Percentiles rank a stretch among this genome's conserved stretches.
Evolutionary conservation across 805 yeast species (phyloP).

Genomic region (Saccharomyces eubayanus): DNA sequence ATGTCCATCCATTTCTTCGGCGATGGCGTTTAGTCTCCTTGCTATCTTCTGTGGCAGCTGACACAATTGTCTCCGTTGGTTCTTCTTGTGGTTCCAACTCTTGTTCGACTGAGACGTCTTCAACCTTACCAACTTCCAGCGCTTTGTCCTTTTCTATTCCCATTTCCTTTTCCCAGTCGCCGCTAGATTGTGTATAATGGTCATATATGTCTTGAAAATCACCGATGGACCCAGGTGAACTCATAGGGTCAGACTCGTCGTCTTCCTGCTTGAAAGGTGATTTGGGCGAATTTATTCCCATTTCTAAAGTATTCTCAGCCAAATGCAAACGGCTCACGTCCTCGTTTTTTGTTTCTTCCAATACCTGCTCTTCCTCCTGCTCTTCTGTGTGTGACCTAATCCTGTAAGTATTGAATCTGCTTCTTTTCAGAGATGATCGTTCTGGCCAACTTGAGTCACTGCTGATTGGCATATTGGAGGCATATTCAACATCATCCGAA

Average conservation of each 20-base stretch:
- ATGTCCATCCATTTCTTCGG: slow-evolving; percentile 13
- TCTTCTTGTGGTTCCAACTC: neutral
- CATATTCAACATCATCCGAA: slow-evolving; percentile 18
- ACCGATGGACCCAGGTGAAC: slow-evolving; percentile 4
- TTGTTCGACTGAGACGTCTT: neutral
- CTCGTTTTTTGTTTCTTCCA: neutral
- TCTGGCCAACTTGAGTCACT: slow-evolving; percentile 18
- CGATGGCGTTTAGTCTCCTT: slow-evolving; percentile 3
- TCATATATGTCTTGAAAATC: slow-evolving; percentile 18
- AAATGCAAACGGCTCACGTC: neutral
- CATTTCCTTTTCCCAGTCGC: slow-evolving; percentile 10
- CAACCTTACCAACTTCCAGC: neutral
- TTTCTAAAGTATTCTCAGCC: neutral
- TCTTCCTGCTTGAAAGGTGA: neutral
- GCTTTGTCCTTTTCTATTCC: neutral
- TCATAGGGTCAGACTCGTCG: neutral
- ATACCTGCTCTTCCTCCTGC: neutral
- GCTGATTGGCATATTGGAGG: slow-evolving; percentile 23
- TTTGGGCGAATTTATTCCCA: neutral
- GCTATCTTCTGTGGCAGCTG: neutral
- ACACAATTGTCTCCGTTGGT: neutral
- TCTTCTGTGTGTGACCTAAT: slow-evolving; percentile 26
- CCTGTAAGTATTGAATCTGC: slow-evolving; percentile 42
- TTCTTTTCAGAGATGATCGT: slow-evolving; percentile 34
- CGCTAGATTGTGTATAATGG: slow-evolving; percentile 15